phyloP scores from a whole-genome alignment of 1,284 basidiomycete species.

The Kwoniella shivajii region DNA sequence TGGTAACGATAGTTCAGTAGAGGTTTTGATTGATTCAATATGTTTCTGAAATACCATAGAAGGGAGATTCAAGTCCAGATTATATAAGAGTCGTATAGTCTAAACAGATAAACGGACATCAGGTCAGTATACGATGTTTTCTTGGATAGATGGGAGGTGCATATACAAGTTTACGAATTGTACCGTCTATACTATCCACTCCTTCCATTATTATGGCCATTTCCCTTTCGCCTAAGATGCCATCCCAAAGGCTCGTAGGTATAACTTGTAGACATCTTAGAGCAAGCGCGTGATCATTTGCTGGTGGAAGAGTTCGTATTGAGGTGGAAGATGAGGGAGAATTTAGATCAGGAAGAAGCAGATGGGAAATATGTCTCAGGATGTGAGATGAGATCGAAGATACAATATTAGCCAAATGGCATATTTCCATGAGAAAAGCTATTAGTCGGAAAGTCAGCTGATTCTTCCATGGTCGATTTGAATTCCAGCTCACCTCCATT shows the following conservation, averaged over 20 bases:
- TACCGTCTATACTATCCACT: constrained; percentile 39
- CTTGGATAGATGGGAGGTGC: neutral
- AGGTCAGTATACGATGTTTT: neutral
- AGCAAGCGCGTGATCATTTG: constrained; percentile 42
- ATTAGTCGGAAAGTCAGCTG: neutral
- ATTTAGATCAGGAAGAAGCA: constrained; percentile 3
- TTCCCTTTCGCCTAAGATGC: constrained; percentile 32
- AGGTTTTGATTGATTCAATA: constrained; percentile 13
- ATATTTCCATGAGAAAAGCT: constrained; percentile 27
- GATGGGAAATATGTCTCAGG: neutral
- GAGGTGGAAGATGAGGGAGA: constrained; percentile 7
- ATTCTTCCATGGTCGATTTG: neutral
- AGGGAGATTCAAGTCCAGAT: constrained; percentile 25
- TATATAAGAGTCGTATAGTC: constrained; percentile 36
- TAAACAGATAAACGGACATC: constrained; percentile 5
- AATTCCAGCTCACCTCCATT: constrained; percentile 11
- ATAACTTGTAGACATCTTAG: constrained; percentile 40
- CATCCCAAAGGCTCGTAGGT: constrained; percentile 31
- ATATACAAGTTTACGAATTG: constrained; percentile 39
- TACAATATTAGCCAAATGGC: neutral
- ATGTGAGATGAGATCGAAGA: neutral
- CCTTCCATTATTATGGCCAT: constrained; percentile 49
- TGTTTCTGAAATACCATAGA: constrained; percentile 15
- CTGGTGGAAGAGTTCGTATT: constrained; percentile 9
- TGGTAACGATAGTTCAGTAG: constrained; percentile 30